Evolutionary conservation across 2,329 filamentous ascomycete genomes (phyloP).

Genomic region (Fusarium dlaminii): DNA sequence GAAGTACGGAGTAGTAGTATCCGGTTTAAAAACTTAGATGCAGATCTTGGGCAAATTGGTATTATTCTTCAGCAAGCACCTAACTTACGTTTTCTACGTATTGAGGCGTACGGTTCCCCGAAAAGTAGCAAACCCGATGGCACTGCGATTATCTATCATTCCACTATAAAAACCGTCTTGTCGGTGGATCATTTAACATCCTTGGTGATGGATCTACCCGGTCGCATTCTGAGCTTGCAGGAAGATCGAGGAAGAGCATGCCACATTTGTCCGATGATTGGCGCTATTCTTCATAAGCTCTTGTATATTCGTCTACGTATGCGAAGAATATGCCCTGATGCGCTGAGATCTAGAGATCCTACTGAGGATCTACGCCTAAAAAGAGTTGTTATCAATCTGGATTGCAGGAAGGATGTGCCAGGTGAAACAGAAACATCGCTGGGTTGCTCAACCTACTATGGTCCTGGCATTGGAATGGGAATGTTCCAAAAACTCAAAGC

Average conservation of each 20-base stretch:
- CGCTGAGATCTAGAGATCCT: neutral
- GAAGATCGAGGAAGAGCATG: neutral
- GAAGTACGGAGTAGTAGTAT: neutral
- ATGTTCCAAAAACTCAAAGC: neutral
- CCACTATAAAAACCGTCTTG: neutral
- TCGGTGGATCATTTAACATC: neutral
- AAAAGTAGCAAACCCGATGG: neutral
- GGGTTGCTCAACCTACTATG: neutral
- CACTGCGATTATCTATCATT: neutral
- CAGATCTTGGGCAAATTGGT: neutral
- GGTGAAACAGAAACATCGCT: neutral
- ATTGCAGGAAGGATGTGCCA: neutral
- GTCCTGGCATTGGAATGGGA: neutral
- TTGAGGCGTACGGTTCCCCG: neutral
- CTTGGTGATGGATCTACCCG: neutral
- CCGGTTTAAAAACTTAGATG: neutral
- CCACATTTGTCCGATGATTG: neutral
- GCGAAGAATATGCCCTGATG: neutral
- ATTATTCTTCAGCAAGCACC: neutral
- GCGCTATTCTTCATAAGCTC: neutral
- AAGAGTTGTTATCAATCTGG: neutral
- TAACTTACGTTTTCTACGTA: neutral
- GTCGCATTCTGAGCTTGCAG: neutral
- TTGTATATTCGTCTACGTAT: neutral
- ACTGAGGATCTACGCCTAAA: neutral